Evolutionary conservation across 1,139 yeast species (phyloP).

Genomic region (Suzukiozyma palmioleophila): DNA sequence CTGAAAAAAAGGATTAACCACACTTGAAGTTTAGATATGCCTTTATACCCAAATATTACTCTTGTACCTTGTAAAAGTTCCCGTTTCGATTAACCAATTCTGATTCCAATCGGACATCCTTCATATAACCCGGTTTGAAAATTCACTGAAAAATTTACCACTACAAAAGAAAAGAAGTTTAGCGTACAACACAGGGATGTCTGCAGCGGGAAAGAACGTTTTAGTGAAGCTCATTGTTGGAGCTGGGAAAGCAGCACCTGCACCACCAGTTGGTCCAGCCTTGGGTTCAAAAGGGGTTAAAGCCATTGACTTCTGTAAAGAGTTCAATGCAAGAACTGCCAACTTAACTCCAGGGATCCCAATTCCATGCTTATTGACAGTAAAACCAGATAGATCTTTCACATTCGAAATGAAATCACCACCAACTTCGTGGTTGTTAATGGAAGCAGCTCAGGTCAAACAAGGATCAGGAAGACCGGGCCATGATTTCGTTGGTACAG

Average conservation of each 20-base stretch:
- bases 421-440: constrained; percentile 80
- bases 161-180: too few relatives aligned
- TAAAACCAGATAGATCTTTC: constrained; percentile 90
- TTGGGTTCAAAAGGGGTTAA: constrained; percentile 97
- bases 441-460: constrained; percentile 78
- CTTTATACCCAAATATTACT: too few relatives aligned
- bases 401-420: constrained; percentile 87
- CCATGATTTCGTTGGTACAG: constrained; percentile 55
- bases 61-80: too few relatives aligned
- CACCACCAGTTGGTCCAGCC: constrained; percentile 99
- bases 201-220: constrained; percentile 37
- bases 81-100: too few relatives aligned
- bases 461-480: constrained; percentile 70
- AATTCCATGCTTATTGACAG: constrained; percentile 77
- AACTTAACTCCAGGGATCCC: constrained; percentile 82
- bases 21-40: too few relatives aligned
- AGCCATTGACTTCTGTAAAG: constrained; percentile 97
- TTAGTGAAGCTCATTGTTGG: constrained; percentile 88
- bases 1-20: too few relatives aligned
- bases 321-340: constrained; percentile 95
- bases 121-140: too few relatives aligned
- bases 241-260: constrained; percentile 99
- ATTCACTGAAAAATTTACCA: too few relatives aligned
- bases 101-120: too few relatives aligned
- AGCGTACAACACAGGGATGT: background rate